Conservation (phyloP, 1,284 basidiomycete genomes). For the Microbotryomycetes sp. region DNA sequence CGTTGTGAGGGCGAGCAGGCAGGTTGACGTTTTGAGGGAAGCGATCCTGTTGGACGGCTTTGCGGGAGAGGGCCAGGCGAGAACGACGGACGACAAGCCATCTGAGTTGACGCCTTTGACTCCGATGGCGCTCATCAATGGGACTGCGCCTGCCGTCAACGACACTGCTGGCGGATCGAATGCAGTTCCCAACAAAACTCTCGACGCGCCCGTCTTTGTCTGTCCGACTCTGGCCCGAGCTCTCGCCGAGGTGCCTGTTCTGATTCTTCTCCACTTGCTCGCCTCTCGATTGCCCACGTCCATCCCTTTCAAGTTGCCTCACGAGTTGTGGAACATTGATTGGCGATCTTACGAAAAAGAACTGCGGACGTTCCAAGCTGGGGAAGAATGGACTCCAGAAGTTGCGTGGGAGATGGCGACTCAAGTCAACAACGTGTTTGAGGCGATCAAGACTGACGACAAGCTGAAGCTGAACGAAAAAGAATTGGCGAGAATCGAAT, state of each 20-base stretch:
- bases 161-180: background rate
- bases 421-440: slow-evolving; percentile 16
- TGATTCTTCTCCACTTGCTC: slow-evolving; percentile 34
- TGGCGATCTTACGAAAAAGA: slow-evolving; percentile 33
- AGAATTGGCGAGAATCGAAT: background rate
- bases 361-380: slow-evolving; percentile 33
- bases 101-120: slow-evolving; percentile 11
- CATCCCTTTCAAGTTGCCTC: slow-evolving; percentile 28
- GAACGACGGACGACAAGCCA: background rate
- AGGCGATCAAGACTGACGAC: background rate
- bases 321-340: slow-evolving; percentile 29
- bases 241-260: slow-evolving; percentile 28
- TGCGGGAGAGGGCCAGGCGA: background rate
- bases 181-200: background rate
- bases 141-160: background rate
- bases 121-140: slow-evolving; percentile 19
- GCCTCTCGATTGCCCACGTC: slow-evolving; percentile 29
- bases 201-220: background rate
- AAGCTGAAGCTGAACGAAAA: background rate
- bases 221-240: slow-evolving; percentile 33
- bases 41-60: slow-evolving; percentile 9
- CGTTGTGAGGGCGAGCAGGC: slow-evolving; percentile 25
- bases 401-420: slow-evolving; percentile 32
- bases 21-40: slow-evolving; percentile 5
- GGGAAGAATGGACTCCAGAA: slow-evolving; percentile 35